Conservation (phyloP, 2,329 filamentous ascomycete species). For the Penicillium olsonii region DNA sequence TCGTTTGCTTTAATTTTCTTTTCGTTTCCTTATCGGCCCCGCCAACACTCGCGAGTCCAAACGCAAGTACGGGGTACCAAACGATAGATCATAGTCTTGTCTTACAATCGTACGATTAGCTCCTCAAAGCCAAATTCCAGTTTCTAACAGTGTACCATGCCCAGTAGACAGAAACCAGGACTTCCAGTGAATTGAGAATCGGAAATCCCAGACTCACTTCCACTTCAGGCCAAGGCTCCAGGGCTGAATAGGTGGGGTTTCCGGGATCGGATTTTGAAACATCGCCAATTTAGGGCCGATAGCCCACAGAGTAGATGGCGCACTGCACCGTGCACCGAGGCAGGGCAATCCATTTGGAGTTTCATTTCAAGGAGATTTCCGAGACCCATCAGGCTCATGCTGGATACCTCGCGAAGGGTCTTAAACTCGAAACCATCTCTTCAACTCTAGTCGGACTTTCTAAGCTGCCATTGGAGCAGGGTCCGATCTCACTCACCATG, state of each 20-base stretch:
- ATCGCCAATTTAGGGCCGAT: background rate
- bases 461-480: background rate
- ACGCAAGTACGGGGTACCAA: background rate
- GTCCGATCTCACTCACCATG: background rate
- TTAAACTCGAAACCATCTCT: background rate
- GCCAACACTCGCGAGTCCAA: background rate
- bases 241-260: background rate
- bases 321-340: background rate
- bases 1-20: slow-evolving; percentile 1
- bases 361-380: too few species aligned
- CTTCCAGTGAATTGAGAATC: too few species aligned
- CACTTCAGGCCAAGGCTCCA: background rate
- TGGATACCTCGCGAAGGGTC: too few species aligned
- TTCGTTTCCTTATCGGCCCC: background rate
- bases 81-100: too few species aligned
- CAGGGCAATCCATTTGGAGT: too few species aligned
- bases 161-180: too few species aligned
- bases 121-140: too few species aligned
- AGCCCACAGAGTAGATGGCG: background rate
- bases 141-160: too few species aligned
- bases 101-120: too few species aligned
- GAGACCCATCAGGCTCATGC: too few species aligned
- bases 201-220: too few species aligned
- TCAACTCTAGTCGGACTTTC: background rate
- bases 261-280: background rate